Evolutionary conservation across 2,329 filamentous ascomycete genomes (phyloP).

Genomic region (Scortechinia acanthostroma): DNA sequence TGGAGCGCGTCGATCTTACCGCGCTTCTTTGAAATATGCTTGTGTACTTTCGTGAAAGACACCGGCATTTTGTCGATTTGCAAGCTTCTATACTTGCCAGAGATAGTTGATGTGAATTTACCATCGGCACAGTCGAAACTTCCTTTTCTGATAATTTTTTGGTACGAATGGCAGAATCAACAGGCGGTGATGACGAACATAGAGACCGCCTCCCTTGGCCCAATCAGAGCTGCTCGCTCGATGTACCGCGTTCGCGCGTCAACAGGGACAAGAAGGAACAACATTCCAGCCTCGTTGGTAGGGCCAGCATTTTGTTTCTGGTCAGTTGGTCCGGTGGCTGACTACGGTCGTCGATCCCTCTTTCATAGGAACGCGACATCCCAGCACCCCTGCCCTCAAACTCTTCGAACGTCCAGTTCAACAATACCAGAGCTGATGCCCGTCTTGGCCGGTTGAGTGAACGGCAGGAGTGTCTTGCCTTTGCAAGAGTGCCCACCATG

Average conservation of each 20-base stretch:
- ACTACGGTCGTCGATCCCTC: too few species aligned
- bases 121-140: background rate
- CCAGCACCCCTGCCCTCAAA: too few species aligned
- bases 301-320: background rate
- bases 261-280: background rate
- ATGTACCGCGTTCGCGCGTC: background rate
- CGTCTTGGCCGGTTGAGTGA: too few species aligned
- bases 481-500: background rate
- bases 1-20: background rate
- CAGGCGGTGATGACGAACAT: background rate
- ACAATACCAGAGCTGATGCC: too few species aligned
- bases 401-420: too few species aligned
- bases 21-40: slow-evolving; percentile 1
- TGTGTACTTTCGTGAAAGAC: background rate
- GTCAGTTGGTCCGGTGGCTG: too few species aligned
- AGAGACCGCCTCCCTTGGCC: background rate
- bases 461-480: background rate
- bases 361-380: too few species aligned
- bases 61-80: background rate
- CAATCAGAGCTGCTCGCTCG: background rate
- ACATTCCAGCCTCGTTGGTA: background rate
- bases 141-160: background rate
- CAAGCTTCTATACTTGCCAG: too few species aligned
- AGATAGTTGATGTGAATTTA: too few species aligned
- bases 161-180: background rate